Evolutionary conservation across 2,329 filamentous ascomycete species (phyloP).

Genomic region (Alternaria solani): DNA sequence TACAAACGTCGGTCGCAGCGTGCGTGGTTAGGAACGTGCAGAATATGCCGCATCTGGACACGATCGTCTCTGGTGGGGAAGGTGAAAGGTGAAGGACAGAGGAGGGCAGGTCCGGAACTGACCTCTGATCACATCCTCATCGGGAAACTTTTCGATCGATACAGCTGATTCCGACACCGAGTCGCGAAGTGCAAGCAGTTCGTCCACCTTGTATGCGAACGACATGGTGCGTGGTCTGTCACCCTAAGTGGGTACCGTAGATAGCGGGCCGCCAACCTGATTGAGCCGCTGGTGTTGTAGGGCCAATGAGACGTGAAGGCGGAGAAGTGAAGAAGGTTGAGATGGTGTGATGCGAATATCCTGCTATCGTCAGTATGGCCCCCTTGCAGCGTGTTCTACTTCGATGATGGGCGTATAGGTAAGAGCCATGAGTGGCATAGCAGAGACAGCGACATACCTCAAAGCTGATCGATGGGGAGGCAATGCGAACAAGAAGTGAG

Average conservation of each 20-base stretch:
- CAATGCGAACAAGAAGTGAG: slow-evolving; percentile 44
- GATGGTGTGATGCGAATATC: slow-evolving; percentile 52
- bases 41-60: background rate
- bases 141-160: slow-evolving; percentile 52
- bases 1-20: background rate
- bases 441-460: slow-evolving; percentile 32
- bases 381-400: background rate
- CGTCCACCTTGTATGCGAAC: slow-evolving; percentile 51
- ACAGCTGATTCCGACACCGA: slow-evolving; percentile 54
- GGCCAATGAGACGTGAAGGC: slow-evolving; percentile 19
- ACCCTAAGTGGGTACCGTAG: slow-evolving; percentile 13
- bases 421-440: background rate
- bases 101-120: slow-evolving; percentile 24
- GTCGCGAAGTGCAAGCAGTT: slow-evolving; percentile 52
- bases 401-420: background rate
- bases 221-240: slow-evolving; percentile 36
- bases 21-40: background rate
- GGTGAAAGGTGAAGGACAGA: slow-evolving; percentile 25
- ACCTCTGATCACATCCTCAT: slow-evolving; percentile 55
- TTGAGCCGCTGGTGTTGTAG: slow-evolving; percentile 10
- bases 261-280: slow-evolving; percentile 16
- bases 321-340: slow-evolving; percentile 36
- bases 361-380: slow-evolving; percentile 21
- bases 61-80: background rate
- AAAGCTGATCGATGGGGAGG: slow-evolving; percentile 40